Conservation (phyloP, 441 rosid genomes). For the Populus hybrid region DNA sequence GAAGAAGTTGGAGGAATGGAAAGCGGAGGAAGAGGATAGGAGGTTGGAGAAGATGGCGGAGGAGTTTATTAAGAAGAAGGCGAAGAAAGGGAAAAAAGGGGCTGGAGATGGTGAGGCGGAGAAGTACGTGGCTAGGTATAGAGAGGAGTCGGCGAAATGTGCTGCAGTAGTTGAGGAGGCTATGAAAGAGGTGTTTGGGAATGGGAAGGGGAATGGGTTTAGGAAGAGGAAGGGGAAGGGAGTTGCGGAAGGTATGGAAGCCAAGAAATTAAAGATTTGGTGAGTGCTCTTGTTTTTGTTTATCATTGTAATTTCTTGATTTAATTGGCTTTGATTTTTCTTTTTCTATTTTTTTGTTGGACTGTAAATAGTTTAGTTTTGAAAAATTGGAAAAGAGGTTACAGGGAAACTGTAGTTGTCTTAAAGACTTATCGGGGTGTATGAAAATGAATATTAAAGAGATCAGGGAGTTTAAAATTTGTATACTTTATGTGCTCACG, state of each 20-base stretch:
- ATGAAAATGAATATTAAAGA: neutral
- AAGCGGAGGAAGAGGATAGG: slow-evolving; percentile 77
- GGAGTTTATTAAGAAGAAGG: slow-evolving; percentile 75
- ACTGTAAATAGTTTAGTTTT: neutral
- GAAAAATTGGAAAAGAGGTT: neutral
- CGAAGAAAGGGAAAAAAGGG: slow-evolving; percentile 67
- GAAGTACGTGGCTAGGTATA: slow-evolving; percentile 76
- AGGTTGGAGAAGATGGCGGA: slow-evolving; percentile 73
- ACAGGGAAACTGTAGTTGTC: neutral
- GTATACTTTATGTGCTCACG: neutral
- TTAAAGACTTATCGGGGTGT: neutral
- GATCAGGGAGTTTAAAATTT: neutral
- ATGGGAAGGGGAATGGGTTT: slow-evolving; percentile 31
- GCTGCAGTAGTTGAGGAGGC: slow-evolving; percentile 75
- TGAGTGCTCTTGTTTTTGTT: slow-evolving; percentile 28
- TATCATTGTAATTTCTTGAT: neutral
- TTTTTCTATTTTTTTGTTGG: neutral
- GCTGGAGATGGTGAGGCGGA: slow-evolving; percentile 69
- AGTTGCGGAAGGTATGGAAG: slow-evolving; percentile 24
- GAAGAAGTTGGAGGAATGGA: slow-evolving; percentile 95
- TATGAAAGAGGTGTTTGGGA: slow-evolving; percentile 53
- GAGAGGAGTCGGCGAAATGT: slow-evolving; percentile 77
- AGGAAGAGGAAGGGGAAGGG: slow-evolving; percentile 21
- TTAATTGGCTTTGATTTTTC: neutral
- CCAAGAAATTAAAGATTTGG: slow-evolving; percentile 78